Conservation (phyloP, 2,329 filamentous ascomycete species). For the Exophiala aquamarina region DNA sequence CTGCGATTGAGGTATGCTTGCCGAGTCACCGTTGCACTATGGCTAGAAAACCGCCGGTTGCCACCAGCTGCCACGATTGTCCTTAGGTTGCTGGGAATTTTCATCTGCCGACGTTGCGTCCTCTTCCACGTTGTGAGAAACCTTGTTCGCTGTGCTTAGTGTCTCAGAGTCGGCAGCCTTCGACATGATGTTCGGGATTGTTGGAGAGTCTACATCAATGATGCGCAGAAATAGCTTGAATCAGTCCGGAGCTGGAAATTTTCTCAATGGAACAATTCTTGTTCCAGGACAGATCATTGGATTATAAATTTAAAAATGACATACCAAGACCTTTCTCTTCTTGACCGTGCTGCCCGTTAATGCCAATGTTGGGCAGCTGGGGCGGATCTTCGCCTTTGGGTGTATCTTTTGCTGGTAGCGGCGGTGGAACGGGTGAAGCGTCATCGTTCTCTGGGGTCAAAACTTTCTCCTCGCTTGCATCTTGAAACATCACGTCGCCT, state of each 20-base stretch:
- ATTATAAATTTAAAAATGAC: conserved; percentile 19
- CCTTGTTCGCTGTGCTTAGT: neutral
- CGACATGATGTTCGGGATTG: neutral
- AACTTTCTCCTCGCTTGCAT: conserved; percentile 18
- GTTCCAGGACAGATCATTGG: neutral
- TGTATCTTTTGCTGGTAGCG: conserved; percentile 5
- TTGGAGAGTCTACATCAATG: conserved; percentile 3
- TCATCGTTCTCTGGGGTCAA: conserved; percentile 14
- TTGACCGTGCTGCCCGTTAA: conserved; percentile 74
- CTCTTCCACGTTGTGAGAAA: conserved; percentile 6
- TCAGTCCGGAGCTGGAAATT: conserved; percentile 6
- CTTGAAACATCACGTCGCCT: conserved; percentile 19
- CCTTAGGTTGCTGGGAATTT: conserved; percentile 5
- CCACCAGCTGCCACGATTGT: conserved; percentile 24
- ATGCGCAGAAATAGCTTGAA: conserved; percentile 4
- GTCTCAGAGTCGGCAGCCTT: too few relatives aligned
- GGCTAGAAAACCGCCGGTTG: conserved; percentile 26
- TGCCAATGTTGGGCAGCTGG: conserved; percentile 61
- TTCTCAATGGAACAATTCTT: neutral
- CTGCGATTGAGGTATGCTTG: too few relatives aligned
- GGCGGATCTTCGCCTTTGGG: conserved; percentile 6
- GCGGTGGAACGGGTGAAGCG: conserved; percentile 4
- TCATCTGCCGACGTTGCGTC: too few relatives aligned
- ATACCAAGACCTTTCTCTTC: conserved; percentile 63
- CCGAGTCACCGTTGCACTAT: too few relatives aligned